phyloP scores from a whole-genome alignment of 1,284 basidiomycete species.

The Cystobasidium sp. region DNA sequence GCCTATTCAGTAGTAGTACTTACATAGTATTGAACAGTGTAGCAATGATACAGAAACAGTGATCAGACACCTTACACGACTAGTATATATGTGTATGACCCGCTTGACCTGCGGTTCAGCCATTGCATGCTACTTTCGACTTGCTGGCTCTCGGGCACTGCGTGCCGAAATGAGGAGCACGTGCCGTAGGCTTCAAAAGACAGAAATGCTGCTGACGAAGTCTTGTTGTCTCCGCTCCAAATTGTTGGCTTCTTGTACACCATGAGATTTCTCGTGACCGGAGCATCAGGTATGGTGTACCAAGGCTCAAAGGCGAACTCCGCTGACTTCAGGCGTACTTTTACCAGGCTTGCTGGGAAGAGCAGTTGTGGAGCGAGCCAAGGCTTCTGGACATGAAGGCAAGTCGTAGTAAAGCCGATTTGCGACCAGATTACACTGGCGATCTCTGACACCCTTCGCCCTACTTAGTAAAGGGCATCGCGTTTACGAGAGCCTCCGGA shows the following conservation, averaged over 20 bases:
- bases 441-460: neutral
- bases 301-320: neutral
- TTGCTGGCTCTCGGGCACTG: no score
- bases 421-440: no score
- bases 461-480: constrained; percentile 64
- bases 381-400: constrained; percentile 44
- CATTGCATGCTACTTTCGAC: no score
- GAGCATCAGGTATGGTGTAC: constrained; percentile 40
- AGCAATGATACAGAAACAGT: neutral
- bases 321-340: neutral
- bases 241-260: neutral
- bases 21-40: neutral
- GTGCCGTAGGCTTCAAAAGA: no score
- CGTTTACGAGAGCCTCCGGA: constrained; percentile 65
- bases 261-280: constrained; percentile 46
- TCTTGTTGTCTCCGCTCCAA: neutral
- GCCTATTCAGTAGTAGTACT: neutral
- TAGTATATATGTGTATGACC: neutral
- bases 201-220: no score
- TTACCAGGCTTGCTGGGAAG: constrained; percentile 49
- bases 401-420: neutral
- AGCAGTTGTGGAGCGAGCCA: constrained; percentile 42
- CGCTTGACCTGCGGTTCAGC: no score
- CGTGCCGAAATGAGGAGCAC: no score
- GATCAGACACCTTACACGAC: neutral